Percentiles rank a stretch among this genome's conserved stretches.
These are phyloP conservation scores for Rutstroemia sp. DNA, from an alignment of 2,329 filamentous ascomycete genomes.

Conservation along the genomic window DNA sequence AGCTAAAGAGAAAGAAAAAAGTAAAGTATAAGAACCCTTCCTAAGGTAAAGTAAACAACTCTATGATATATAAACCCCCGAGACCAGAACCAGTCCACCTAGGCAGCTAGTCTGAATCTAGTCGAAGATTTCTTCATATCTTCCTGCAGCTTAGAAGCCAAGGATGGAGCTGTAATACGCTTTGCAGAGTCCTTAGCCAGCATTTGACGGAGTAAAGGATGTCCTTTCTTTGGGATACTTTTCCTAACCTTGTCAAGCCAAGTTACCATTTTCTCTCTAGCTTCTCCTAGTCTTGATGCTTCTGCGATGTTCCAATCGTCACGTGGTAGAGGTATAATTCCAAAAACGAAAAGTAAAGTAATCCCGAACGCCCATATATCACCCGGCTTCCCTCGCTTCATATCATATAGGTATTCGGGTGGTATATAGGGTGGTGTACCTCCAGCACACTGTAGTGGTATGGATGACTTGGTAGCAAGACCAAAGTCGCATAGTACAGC, in stretches of 20 bases:
- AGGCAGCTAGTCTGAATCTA: too few relatives aligned
- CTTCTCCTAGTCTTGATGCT: background rate
- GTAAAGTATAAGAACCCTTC: too few relatives aligned
- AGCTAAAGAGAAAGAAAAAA: too few relatives aligned
- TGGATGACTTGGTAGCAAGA: slow-evolving; percentile 1
- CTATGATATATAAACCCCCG: too few relatives aligned
- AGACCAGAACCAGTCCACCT: too few relatives aligned
- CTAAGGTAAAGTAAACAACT: too few relatives aligned
- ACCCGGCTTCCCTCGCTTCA: slow-evolving; percentile 3
- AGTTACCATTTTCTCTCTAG: background rate
- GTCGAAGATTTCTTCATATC: too few relatives aligned
- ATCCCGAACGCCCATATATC: slow-evolving; percentile 12
- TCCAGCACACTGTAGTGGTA: slow-evolving; percentile 1
- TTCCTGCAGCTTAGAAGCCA: too few relatives aligned
- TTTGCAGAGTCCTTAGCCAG: slow-evolving; percentile 1
- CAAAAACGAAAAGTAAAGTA: background rate
- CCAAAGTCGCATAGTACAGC: slow-evolving; percentile 15
- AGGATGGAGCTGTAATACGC: background rate
- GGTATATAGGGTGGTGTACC: slow-evolving; percentile 12
- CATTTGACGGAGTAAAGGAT: background rate
- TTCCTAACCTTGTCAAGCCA: background rate
- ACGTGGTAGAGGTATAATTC: background rate
- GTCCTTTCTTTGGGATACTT: background rate
- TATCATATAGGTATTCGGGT: slow-evolving; percentile 7
- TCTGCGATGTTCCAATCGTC: background rate